Conservation (phyloP, 129 eudicot species). For the Smallanthus sonchifolius region DNA sequence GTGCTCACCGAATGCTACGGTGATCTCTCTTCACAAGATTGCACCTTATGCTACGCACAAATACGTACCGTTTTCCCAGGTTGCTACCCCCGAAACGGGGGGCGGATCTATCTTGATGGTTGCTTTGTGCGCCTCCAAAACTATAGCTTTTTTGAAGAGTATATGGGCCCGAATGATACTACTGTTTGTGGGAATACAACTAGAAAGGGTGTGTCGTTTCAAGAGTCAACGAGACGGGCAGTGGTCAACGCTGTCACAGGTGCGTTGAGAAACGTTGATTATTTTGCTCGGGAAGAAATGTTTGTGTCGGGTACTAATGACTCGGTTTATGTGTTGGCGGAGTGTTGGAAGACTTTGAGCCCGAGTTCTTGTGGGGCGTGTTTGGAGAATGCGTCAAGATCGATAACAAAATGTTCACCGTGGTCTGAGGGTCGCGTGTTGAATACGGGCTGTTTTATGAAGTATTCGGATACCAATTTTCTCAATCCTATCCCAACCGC, state of each 20-base stretch:
- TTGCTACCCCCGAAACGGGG: constrained; percentile 56
- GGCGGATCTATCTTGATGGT: constrained; percentile 58
- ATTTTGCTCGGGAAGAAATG: constrained; percentile 36
- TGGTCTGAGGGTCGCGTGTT: constrained; percentile 67
- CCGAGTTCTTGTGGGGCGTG: constrained; percentile 52
- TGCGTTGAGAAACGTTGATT: constrained; percentile 36
- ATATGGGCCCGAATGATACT: constrained; percentile 34
- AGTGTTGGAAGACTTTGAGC: constrained; percentile 70
- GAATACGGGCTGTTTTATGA: constrained; percentile 72
- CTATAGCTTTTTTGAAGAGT: constrained; percentile 47
- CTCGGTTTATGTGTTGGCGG: constrained; percentile 54
- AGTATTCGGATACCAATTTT: constrained; percentile 74
- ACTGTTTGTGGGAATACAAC: constrained; percentile 54
- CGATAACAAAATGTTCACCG: constrained; percentile 49
- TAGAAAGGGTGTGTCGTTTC: constrained; percentile 29
- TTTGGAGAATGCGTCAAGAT: constrained; percentile 50
- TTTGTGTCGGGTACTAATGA: constrained; percentile 32
- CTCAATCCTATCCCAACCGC: constrained; percentile 44
- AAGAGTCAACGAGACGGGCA: constrained; percentile 37
- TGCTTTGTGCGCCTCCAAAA: constrained; percentile 60
- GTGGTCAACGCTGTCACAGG: constrained; percentile 31
- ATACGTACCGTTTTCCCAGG: constrained; percentile 56
- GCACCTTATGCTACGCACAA: constrained; percentile 55
- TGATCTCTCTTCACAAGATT: constrained; percentile 62
- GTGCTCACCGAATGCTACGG: constrained; percentile 66